Evolutionary conservation across 208 protist genomes (phyloP).

Genomic region (Phytomonas sp.): DNA sequence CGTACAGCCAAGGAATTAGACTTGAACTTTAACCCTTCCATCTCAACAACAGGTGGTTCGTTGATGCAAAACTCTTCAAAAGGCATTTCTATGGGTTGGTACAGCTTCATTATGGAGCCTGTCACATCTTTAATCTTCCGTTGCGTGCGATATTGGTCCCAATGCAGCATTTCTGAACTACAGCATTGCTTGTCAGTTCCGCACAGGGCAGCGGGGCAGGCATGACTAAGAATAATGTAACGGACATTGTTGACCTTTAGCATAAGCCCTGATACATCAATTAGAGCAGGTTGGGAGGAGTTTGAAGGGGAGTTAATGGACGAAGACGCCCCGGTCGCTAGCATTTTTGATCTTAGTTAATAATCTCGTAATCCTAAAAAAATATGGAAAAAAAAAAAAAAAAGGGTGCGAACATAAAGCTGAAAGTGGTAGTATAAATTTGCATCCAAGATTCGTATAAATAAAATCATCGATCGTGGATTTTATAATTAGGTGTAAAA

Average conservation of each 20-base stretch:
- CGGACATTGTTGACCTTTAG: background rate
- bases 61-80: background rate
- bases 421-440: background rate
- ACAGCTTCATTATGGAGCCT: conserved; percentile 32
- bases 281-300: background rate
- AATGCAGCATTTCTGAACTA: conserved; percentile 73
- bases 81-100: conserved; percentile 1
- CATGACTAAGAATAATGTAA: conserved; percentile 3
- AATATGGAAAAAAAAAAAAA: conserved; percentile 1
- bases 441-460: background rate
- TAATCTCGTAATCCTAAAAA: conserved; percentile 3
- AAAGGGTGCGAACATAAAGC: background rate
- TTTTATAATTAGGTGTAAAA: background rate
- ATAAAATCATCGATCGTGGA: background rate
- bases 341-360: background rate
- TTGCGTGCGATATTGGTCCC: conserved; percentile 49
- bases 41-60: conserved; percentile 1
- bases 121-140: conserved; percentile 41
- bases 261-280: conserved; percentile 1
- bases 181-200: conserved; percentile 17
- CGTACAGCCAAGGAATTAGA: conserved; percentile 13
- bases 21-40: conserved; percentile 12
- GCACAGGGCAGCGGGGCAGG: background rate
- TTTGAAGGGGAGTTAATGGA: background rate
- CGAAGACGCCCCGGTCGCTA: background rate